These are phyloP conservation scores for Aleurites moluccanus DNA, from an alignment of 441 rosid species.

Conservation along the genomic window DNA sequence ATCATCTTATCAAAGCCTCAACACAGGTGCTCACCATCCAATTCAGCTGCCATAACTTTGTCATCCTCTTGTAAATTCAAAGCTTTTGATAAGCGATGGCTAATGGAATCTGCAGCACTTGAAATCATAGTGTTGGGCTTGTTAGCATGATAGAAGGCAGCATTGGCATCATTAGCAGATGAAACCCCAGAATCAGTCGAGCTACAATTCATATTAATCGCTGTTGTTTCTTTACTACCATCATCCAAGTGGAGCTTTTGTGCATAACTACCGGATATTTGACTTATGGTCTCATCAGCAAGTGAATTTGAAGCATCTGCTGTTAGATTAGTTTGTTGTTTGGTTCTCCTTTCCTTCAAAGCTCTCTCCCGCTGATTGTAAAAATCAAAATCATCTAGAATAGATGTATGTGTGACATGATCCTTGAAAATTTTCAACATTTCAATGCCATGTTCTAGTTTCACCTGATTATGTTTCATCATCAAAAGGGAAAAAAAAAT, in stretches of 20 bases:
- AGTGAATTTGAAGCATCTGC: conserved; percentile 23
- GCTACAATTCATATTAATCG: conserved; percentile 10
- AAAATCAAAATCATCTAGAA: conserved; percentile 71
- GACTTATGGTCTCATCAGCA: conserved; percentile 35
- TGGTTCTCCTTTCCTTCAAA: conserved; percentile 51
- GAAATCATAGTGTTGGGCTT: conserved; percentile 12
- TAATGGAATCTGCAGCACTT: conserved; percentile 12
- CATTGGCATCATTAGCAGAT: conserved; percentile 15
- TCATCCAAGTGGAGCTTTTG: conserved; percentile 39
- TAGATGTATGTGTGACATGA: conserved; percentile 51
- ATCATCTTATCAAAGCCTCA: conserved; percentile 18
- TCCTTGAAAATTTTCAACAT: conserved; percentile 74
- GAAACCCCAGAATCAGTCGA: conserved; percentile 21
- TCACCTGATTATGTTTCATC: conserved; percentile 52
- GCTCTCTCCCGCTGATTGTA: conserved; percentile 64
- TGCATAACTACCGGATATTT: conserved; percentile 40
- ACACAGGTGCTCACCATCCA: conserved; percentile 19
- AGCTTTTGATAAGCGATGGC: conserved; percentile 16
- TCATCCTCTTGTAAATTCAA: conserved; percentile 22
- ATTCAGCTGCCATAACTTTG: conserved; percentile 14
- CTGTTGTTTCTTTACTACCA: conserved; percentile 28
- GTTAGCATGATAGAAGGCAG: background rate
- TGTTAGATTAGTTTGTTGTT: conserved; percentile 29
- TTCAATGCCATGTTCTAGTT: conserved; percentile 67
- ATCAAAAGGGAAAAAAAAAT: conserved; percentile 9